Evolutionary conservation across 2,329 filamentous ascomycete species (phyloP).

Genomic region (Fusarium miscanthi): DNA sequence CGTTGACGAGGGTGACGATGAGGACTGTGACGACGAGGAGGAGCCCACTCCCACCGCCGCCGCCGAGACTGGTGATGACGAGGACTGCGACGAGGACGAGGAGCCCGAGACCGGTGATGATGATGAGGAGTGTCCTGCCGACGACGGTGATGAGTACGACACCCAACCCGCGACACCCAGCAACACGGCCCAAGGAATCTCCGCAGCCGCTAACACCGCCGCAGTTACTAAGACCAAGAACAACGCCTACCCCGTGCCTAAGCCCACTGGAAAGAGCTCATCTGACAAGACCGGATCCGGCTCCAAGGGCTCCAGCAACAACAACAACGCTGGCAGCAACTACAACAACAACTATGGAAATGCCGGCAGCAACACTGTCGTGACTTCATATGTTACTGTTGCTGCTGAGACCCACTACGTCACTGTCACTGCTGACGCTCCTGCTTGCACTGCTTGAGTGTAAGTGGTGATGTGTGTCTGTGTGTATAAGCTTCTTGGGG

Average conservation of each 20-base stretch:
- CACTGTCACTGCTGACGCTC: slow-evolving; percentile 29
- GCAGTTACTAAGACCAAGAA: neutral
- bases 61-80: neutral
- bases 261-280: slow-evolving; percentile 3
- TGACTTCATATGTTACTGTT: slow-evolving; percentile 35
- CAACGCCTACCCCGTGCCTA: neutral
- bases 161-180: slow-evolving; percentile 2
- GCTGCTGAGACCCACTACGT: neutral
- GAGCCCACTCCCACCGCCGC: slow-evolving; percentile 2
- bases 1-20: slow-evolving; percentile 20
- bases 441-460: slow-evolving; percentile 25
- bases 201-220: slow-evolving; percentile 1
- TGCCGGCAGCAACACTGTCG: slow-evolving; percentile 6
- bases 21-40: slow-evolving; percentile 28
- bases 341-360: neutral
- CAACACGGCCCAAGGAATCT: neutral
- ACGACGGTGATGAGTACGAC: slow-evolving; percentile 30
- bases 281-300: neutral
- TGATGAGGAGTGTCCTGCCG: slow-evolving; percentile 37
- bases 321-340: neutral
- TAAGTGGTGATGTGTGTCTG: neutral
- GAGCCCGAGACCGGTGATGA: slow-evolving; percentile 15
- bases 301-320: neutral
- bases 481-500: neutral
- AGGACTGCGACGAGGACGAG: slow-evolving; percentile 1